Evolutionary conservation across 352 stramenopile genomes (phyloP), one percentile per base, ranked within the genome.

Genomic region (Sclerospora graminicola): DNA sequence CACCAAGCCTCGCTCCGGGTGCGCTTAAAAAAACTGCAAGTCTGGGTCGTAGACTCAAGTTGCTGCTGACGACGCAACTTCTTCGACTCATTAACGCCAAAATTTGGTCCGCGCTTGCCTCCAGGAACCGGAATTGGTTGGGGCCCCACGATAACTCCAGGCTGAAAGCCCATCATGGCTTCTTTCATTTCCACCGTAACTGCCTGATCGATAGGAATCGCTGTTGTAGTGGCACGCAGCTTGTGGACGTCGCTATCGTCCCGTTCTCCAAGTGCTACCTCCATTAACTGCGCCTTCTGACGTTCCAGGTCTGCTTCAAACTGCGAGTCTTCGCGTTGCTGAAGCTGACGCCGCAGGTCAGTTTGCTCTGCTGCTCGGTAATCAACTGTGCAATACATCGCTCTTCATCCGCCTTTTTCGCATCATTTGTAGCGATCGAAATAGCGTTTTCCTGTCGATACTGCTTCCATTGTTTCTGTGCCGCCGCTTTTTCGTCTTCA

Each of bases 171-270:
- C 70, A 92, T 87, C 80, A 92, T 92, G 4, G 80, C 80, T 0
- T 77, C 80, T 47, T 92, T 77, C 80, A 92, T 92, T 48, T 92
- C 80, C 8, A 77, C 80, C 1, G 75, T 88, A n/a, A 92, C 70
- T 1, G 80, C 66, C 54, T 92, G 80, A 42, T 92, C 80, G 45
- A 92, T 92, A 3, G 80, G 80, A 41, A 89, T 71, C 8, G 77
- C 77, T 0, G 80, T 92, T 15, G 80, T 92, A 2, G 80, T 89
- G 4, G 66, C 68, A 13, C 74, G 72, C 20, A 92, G 23, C 46
- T 85, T 78, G 21, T 63, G 61, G 11, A 92, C 75, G 14, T 92
- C 77, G 41, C 68, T 67, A 31, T 88, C 80, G 30, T 92, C 77
- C 3, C 80, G 80, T 48, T 92, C 80, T 23, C 80, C 80, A 2